Conservation (phyloP, 2,329 filamentous ascomycete species). For the Aspergillus hiratsukae region DNA sequence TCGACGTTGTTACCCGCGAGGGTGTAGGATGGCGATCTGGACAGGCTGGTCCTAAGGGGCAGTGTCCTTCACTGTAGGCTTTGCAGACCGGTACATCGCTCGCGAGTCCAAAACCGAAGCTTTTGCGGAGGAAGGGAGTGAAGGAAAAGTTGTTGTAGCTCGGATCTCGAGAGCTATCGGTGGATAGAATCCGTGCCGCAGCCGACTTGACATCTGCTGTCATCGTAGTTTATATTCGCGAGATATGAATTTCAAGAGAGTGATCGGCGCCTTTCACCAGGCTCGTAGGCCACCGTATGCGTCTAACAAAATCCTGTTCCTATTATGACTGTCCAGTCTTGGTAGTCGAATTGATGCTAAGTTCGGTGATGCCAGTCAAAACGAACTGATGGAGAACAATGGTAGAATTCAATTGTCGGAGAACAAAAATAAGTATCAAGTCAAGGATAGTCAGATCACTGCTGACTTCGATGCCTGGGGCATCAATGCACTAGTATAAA, state of each 20-base stretch:
- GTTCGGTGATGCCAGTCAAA: background rate
- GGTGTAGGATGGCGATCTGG: constrained; percentile 71
- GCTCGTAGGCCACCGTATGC: background rate
- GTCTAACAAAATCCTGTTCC: background rate
- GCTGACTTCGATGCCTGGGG: background rate
- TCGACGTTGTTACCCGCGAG: constrained; percentile 40
- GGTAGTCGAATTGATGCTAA: background rate
- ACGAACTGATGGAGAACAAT: background rate
- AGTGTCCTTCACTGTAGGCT: constrained; percentile 79
- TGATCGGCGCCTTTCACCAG: background rate
- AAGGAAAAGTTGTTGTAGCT: constrained; percentile 70
- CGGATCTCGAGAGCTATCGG: constrained; percentile 32
- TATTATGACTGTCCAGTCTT: background rate
- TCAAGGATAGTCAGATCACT: background rate
- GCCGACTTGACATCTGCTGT: constrained; percentile 29
- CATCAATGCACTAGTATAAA: background rate
- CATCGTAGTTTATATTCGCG: constrained; percentile 20
- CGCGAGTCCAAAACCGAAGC: constrained; percentile 78
- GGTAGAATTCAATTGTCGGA: background rate
- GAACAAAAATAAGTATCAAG: background rate
- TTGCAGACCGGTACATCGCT: constrained; percentile 77
- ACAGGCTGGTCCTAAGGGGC: constrained; percentile 77
- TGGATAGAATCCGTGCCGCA: constrained; percentile 32
- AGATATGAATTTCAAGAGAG: background rate
- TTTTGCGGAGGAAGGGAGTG: constrained; percentile 75